These are phyloP conservation scores for Saturnispora galanensis DNA, from an alignment of 805 yeast species.

Conservation along the genomic window DNA sequence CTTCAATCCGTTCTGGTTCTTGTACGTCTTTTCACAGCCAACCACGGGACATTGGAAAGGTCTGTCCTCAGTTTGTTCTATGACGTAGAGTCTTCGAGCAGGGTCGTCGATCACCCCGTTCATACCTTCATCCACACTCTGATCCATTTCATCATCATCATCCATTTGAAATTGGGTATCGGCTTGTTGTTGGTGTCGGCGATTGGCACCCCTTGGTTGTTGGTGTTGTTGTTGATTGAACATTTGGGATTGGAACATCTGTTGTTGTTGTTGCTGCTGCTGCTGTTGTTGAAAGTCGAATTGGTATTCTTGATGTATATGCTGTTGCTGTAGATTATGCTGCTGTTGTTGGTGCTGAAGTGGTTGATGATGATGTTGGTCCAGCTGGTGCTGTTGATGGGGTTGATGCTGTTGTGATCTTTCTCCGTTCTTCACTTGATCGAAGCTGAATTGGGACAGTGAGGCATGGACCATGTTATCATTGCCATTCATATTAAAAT, in stretches of 20 bases:
- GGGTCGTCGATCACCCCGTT: conserved; percentile 69
- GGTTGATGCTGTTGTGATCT: background rate
- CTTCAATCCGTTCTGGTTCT: conserved; percentile 94
- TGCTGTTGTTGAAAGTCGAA: conserved; percentile 4
- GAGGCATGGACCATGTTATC: conserved; percentile 9
- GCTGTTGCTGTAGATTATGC: conserved; percentile 12
- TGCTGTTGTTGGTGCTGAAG: conserved; percentile 19
- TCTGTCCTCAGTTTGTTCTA: conserved; percentile 84
- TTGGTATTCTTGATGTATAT: background rate
- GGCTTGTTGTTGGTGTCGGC: conserved; percentile 11
- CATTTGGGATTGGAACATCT: conserved; percentile 7
- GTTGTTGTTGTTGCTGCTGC: conserved; percentile 5
- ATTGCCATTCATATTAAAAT: conserved; percentile 11
- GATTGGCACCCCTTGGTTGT: conserved; percentile 6
- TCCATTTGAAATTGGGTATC: conserved; percentile 28
- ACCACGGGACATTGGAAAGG: conserved; percentile 97
- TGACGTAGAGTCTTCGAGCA: conserved; percentile 85
- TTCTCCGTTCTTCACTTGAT: conserved; percentile 7
- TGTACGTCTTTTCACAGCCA: conserved; percentile 95
- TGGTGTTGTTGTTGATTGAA: conserved; percentile 3
- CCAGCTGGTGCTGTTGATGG: conserved; percentile 4
- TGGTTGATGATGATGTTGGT: conserved; percentile 14
- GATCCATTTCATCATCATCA: conserved; percentile 9
- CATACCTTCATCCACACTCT: too few species aligned
- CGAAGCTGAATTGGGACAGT: conserved; percentile 18